Evolutionary conservation across 2,329 filamentous ascomycete species (phyloP).

Genomic region (Penicillium sp.): DNA sequence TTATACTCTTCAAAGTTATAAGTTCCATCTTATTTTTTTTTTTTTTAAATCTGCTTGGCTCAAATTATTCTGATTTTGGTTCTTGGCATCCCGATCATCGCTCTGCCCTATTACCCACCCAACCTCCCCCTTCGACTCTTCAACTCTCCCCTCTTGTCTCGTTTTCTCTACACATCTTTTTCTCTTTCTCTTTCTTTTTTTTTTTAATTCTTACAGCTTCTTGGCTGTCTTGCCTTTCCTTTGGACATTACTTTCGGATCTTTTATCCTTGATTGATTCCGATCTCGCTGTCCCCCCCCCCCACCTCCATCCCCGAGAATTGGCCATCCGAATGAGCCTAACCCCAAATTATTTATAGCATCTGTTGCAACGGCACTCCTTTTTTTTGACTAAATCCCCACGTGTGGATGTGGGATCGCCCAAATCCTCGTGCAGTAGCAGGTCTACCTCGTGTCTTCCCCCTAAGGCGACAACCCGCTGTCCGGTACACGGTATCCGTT

Average conservation of each 20-base stretch:
- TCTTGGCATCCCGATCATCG: conserved; percentile 26
- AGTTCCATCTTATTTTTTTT: neutral
- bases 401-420: conserved; percentile 18
- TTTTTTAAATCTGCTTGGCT: neutral
- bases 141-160: conserved; percentile 14
- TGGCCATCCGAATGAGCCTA: conserved; percentile 12
- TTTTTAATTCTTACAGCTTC: neutral
- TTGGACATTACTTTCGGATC: conserved; percentile 8
- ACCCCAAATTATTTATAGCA: conserved; percentile 20
- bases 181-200: conserved; percentile 9
- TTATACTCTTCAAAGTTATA: neutral
- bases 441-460: conserved; percentile 27
- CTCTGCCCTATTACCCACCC: conserved; percentile 20
- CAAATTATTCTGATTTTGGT: neutral
- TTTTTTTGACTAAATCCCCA: conserved; percentile 21
- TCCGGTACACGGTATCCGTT: conserved; percentile 30
- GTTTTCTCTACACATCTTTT: conserved; percentile 6
- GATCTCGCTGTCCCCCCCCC: conserved; percentile 8
- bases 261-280: neutral
- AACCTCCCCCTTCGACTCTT: conserved; percentile 12
- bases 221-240: conserved; percentile 8
- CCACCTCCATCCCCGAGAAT: conserved; percentile 7
- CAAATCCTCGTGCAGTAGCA: conserved; percentile 35
- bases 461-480: conserved; percentile 24
- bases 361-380: conserved; percentile 12